Evolutionary conservation across 768 basidiomycete species (phyloP).

Genomic region (Lactifluus hygrophoroides): DNA sequence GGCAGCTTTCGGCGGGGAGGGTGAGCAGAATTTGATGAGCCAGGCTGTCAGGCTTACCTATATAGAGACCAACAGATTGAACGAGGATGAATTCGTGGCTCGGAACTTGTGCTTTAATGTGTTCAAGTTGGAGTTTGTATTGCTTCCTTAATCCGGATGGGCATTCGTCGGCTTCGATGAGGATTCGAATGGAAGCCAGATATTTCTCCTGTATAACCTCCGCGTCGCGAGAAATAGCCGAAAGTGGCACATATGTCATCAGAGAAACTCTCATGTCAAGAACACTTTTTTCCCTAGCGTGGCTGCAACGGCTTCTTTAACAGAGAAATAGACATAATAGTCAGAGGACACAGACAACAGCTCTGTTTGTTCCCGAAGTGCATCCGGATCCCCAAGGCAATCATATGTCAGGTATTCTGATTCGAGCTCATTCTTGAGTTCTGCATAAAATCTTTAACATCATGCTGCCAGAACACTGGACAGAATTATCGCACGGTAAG

Average conservation of each 20-base stretch:
- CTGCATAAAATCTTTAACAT: background rate
- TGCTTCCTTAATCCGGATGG: slow-evolving; percentile 12
- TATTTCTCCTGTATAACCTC: slow-evolving; percentile 5
- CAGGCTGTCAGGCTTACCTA: background rate
- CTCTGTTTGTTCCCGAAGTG: slow-evolving; percentile 7
- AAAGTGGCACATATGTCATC: slow-evolving; percentile 11
- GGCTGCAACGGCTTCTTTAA: background rate
- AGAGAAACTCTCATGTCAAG: background rate
- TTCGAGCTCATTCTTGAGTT: slow-evolving; percentile 10
- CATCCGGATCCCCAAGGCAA: slow-evolving; percentile 3
- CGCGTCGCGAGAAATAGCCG: background rate
- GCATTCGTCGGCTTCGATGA: background rate
- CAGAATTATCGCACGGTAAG: slow-evolving; percentile 4
- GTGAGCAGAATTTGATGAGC: background rate
- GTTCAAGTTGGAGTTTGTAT: slow-evolving; percentile 12
- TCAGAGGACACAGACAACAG: slow-evolving; percentile 6
- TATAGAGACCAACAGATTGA: background rate
- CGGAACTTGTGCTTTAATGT: slow-evolving; percentile 3
- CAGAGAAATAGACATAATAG: background rate
- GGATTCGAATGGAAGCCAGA: slow-evolving; percentile 1
- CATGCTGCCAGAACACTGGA: background rate
- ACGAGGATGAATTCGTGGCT: background rate
- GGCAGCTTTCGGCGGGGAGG: background rate
- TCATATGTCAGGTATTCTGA: slow-evolving; percentile 7
- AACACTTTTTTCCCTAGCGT: background rate